Evolutionary conservation across 176 grass and related monocot genomes (phyloP).

Genomic region (Neostapfia colusana): DNA sequence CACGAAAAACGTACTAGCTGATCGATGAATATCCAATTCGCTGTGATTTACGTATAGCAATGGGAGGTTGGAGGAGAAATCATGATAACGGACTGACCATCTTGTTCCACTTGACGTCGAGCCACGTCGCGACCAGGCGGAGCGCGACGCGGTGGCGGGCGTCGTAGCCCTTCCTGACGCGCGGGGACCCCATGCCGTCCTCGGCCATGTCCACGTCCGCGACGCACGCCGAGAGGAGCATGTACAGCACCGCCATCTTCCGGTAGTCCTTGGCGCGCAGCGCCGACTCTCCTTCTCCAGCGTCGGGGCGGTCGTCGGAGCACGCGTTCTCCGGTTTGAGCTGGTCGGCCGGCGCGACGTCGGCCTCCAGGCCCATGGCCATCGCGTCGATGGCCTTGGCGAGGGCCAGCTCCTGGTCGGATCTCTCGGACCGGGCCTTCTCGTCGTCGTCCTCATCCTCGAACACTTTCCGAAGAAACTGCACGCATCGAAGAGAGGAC

Average conservation of each 20-base stretch:
- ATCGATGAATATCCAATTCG: background rate
- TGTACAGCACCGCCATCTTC: constrained; percentile 77
- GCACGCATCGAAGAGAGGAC: constrained; percentile 6
- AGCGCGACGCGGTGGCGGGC: constrained; percentile 89
- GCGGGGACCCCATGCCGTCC: constrained; percentile 49
- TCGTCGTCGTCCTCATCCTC: constrained; percentile 72
- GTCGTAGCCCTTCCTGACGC: constrained; percentile 88
- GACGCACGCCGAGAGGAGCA: constrained; percentile 92
- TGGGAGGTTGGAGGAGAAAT: background rate
- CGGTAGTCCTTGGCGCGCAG: constrained; percentile 51
- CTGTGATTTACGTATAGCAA: background rate
- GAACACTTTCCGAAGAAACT: constrained; percentile 79
- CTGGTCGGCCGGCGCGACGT: background rate
- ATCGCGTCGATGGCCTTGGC: constrained; percentile 80
- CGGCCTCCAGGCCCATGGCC: constrained; percentile 66
- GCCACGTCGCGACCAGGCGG: constrained; percentile 78
- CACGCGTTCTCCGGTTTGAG: constrained; percentile 10
- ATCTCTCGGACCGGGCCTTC: constrained; percentile 49
- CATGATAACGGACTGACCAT: constrained; percentile 49
- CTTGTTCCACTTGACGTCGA: constrained; percentile 86
- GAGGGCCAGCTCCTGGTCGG: constrained; percentile 82
- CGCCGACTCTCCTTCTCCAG: background rate
- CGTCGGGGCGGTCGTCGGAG: background rate
- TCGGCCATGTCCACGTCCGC: constrained; percentile 72
- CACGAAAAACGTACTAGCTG: background rate